A percentile compares a stretch with the other conserved stretches of the same genome.
phyloP scores from a whole-genome alignment of 331 rosid genomes.

The Prunus yedoensis region DNA sequence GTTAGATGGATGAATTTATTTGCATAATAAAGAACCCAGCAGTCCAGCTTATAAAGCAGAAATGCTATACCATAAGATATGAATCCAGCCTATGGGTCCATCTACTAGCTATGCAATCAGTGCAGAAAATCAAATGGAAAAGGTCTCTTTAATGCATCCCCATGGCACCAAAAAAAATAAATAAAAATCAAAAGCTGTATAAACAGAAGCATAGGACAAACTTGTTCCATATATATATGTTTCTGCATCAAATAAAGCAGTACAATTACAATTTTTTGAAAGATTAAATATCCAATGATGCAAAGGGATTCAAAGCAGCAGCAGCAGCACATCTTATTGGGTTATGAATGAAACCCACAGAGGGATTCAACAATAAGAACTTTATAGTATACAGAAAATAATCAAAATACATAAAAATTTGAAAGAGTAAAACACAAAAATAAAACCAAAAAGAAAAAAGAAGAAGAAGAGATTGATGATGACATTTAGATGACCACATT shows the following conservation, averaged over 20 bases:
- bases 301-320: background rate
- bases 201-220: background rate
- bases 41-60: background rate
- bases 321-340: constrained; percentile 34
- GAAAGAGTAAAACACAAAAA: background rate
- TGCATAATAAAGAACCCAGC: background rate
- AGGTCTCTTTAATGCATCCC: background rate
- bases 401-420: background rate
- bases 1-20: background rate
- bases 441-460: background rate
- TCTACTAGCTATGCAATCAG: background rate
- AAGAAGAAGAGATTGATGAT: background rate
- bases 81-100: background rate
- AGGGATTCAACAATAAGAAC: constrained; percentile 37
- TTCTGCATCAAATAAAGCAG: background rate
- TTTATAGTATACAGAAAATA: constrained; percentile 34
- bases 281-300: background rate
- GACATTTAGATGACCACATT: background rate
- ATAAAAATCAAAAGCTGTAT: background rate
- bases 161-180: background rate
- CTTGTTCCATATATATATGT: background rate
- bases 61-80: no score
- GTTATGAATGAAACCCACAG: constrained; percentile 41
- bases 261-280: background rate
- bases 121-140: background rate